Base-by-base conservation (phyloP, 2,329 filamentous ascomycete genomes). In the Hypocreales sp. region DNA sequence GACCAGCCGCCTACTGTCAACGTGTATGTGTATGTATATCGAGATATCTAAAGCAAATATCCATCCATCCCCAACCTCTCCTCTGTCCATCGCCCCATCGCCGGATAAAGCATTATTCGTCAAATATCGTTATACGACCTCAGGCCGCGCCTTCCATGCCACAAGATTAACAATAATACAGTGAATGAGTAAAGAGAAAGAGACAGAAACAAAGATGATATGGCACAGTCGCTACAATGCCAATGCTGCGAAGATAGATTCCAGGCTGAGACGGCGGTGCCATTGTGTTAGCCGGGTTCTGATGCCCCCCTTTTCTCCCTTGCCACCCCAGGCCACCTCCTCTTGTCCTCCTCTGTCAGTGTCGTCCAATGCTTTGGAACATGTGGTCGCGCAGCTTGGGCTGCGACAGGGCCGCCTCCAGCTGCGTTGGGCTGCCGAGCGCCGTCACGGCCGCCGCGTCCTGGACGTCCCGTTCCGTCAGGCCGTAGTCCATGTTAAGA, bases 401-500 rank as follows among this genome's bases (percentile, higher is more conserved):
- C 25, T 42, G 39, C 8, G 29, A 31, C n/a, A 42, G 22, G 8
- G 36, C 29, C 9, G 32, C 37, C 12, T 39, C 35, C 14, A 45
- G 35, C 17, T 38, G 38, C n/a, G 35, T 33, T 11, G 35, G 30
- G 14, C 35, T 37, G 20, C 33, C 27, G 18, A 42, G 40, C 12
- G 35, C 35, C 8, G 27, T 34, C 2, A 32, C 21, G 14, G 26
- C 30, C 5, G 36, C 32, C 14, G 34, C 31, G 20, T 38, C 34
- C 22, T 37, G 36, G 5, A 38, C 34, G 22, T 37, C 34, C 9
- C 35, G 31, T 11, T 38, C 34, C 9, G 37, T 39, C 6, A 40
- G 29, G 9, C 36, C 34, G 17, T 44, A 42, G 20, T 45, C 39
- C 31, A 46, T 40, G 20, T 40, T 32, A 13, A 44, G 29, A 10